Percentiles rank a stretch among this genome's conserved stretches.
phyloP scores from a whole-genome alignment of 768 basidiomycete genomes.

The Candolleomyces efflorescens region DNA sequence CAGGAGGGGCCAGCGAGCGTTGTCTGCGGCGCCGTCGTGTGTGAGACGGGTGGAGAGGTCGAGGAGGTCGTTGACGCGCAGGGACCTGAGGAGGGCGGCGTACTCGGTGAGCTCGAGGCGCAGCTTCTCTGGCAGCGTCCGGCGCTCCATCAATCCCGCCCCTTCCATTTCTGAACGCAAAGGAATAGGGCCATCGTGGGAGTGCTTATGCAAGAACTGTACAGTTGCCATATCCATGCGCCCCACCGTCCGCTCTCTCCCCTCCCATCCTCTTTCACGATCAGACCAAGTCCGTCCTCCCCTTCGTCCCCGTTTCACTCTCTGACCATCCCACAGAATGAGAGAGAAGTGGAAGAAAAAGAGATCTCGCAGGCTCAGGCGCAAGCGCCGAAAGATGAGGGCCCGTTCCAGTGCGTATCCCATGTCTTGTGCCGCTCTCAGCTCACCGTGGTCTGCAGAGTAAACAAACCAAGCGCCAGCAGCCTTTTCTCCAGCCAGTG shows the following conservation, averaged over 20 bases:
- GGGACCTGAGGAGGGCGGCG: slow-evolving; percentile 11
- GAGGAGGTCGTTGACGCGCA: slow-evolving; percentile 6
- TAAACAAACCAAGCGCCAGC: slow-evolving; percentile 22
- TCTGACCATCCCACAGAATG: slow-evolving; percentile 45
- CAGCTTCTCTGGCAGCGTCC: slow-evolving; percentile 1
- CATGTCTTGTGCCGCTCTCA: neutral
- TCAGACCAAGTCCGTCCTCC: slow-evolving; percentile 24
- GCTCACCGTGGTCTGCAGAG: slow-evolving; percentile 22
- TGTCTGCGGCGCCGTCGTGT: neutral
- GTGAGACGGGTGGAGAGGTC: neutral
- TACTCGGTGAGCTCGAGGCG: slow-evolving; percentile 13
- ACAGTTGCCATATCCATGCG: slow-evolving; percentile 26
- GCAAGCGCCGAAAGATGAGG: slow-evolving; percentile 95
- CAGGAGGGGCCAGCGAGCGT: slow-evolving; percentile 73
- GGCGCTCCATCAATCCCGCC: no score
- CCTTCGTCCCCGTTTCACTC: neutral
- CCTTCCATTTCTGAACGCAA: neutral
- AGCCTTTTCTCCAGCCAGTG: no score
- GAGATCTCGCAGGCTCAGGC: slow-evolving; percentile 86
- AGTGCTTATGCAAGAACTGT: slow-evolving; percentile 40
- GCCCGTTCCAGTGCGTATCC: slow-evolving; percentile 81
- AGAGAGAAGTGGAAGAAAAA: slow-evolving; percentile 99
- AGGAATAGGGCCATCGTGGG: slow-evolving; percentile 15
- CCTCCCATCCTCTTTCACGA: slow-evolving; percentile 17
- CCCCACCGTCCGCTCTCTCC: slow-evolving; percentile 1